Evolutionary conservation across 768 basidiomycete genomes (phyloP).

Genomic region (Fibroporia radiculosa): DNA sequence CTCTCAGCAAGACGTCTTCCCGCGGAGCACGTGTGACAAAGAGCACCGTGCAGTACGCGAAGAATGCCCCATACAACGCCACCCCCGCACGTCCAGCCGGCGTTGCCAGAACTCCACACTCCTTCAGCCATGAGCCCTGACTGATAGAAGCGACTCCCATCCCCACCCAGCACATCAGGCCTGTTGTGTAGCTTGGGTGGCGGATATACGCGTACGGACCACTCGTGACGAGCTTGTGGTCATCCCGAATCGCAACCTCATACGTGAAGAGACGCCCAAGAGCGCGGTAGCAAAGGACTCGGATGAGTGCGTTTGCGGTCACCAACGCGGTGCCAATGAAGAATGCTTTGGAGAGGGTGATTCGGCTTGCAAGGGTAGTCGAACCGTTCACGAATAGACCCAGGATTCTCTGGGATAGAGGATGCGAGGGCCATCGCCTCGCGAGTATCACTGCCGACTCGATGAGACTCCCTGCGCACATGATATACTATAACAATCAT

Average conservation of each 20-base stretch:
- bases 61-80: not conserved
- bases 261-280: conserved; percentile 16
- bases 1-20: conserved; percentile 10
- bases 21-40: not conserved
- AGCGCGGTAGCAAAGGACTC: conserved; percentile 6
- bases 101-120: conserved; percentile 6
- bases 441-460: conserved; percentile 5
- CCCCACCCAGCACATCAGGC: conserved; percentile 1
- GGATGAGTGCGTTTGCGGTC: not conserved
- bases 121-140: conserved; percentile 5
- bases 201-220: conserved; percentile 24
- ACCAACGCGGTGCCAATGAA: not conserved
- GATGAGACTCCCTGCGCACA: not conserved
- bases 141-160: not conserved
- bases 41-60: not conserved
- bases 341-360: not conserved
- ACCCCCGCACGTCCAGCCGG: conserved; percentile 2
- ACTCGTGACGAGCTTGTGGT: conserved; percentile 19
- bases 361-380: not conserved
- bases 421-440: not conserved
- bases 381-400: not conserved
- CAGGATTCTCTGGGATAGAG: not conserved
- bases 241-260: conserved; percentile 8
- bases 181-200: conserved; percentile 21
- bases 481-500: not conserved